These are phyloP conservation scores for Ceratobasidium sp. DNA, from an alignment of 1,284 basidiomycete species.

Conservation along the genomic window DNA sequence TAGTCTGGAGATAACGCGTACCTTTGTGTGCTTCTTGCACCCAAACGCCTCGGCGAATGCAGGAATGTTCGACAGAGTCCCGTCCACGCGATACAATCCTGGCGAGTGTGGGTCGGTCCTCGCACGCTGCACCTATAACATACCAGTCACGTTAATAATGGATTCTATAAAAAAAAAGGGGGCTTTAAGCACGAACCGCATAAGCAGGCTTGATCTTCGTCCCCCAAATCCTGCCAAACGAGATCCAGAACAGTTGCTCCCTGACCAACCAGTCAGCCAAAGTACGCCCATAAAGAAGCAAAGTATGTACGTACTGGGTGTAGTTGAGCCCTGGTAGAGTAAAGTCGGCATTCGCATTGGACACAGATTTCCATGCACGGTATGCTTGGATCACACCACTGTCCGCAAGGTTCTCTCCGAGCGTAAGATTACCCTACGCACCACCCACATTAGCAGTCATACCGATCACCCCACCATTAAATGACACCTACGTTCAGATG, in stretches of 20 bases:
- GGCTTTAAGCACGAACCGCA: constrained; percentile 64
- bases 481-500: constrained; percentile 74
- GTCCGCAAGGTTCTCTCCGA: constrained; percentile 92
- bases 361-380: constrained; percentile 87
- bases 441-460: constrained; percentile 21
- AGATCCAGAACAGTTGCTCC: constrained; percentile 92
- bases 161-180: constrained; percentile 51
- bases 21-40: constrained; percentile 78
- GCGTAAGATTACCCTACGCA: constrained; percentile 78
- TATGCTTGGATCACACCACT: constrained; percentile 87
- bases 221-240: constrained; percentile 85
- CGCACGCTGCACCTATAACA: constrained; percentile 76
- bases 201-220: constrained; percentile 76
- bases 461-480: background rate
- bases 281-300: background rate
- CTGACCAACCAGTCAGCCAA: constrained; percentile 58
- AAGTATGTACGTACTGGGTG: constrained; percentile 59
- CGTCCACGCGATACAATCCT: constrained; percentile 80
- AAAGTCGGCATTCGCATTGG: constrained; percentile 69
- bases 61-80: constrained; percentile 83
- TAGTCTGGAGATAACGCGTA: constrained; percentile 53
- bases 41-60: constrained; percentile 85
- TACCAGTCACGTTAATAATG: background rate
- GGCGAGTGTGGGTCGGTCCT: constrained; percentile 92
- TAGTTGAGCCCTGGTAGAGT: constrained; percentile 87